These are phyloP conservation scores for Arabis alpina DNA, from an alignment of 345 rosid genomes.

Conservation along the genomic window DNA sequence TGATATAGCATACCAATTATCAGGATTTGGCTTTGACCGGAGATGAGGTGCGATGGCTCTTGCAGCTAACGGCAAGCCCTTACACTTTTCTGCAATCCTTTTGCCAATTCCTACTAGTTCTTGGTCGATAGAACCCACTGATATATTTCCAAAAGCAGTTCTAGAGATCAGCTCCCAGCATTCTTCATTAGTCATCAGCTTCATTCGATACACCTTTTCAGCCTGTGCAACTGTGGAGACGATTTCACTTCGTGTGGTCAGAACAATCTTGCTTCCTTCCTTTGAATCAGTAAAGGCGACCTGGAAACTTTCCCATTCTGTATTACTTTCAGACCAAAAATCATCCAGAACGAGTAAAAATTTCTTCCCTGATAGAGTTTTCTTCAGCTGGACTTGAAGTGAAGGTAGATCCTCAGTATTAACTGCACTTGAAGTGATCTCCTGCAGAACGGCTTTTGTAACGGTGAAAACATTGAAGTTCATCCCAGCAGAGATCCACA, in stretches of 20 bases:
- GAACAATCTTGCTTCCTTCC: slow-evolving; percentile 49
- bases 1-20: slow-evolving; percentile 40
- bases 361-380: slow-evolving; percentile 41
- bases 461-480: slow-evolving; percentile 34
- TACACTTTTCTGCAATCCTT: slow-evolving; percentile 45
- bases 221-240: slow-evolving; percentile 41
- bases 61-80: slow-evolving; percentile 52
- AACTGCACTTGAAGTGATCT: slow-evolving; percentile 32
- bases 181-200: slow-evolving; percentile 42
- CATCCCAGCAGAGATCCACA: slow-evolving; percentile 42
- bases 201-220: slow-evolving; percentile 30
- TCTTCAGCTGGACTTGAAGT: slow-evolving; percentile 43
- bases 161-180: slow-evolving; percentile 45
- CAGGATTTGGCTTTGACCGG: slow-evolving; percentile 24
- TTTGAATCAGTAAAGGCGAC: slow-evolving; percentile 40
- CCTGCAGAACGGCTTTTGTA: slow-evolving; percentile 44
- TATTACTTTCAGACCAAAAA: slow-evolving; percentile 48
- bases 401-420: slow-evolving; percentile 42
- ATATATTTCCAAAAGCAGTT: slow-evolving; percentile 37
- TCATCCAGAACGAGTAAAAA: slow-evolving; percentile 51
- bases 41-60: slow-evolving; percentile 44
- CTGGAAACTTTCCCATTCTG: slow-evolving; percentile 41
- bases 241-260: slow-evolving; percentile 49
- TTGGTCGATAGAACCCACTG: slow-evolving; percentile 29
- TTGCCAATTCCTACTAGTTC: slow-evolving; percentile 44